Evolutionary conservation across 2,329 filamentous ascomycete genomes (phyloP).

Genomic region (Fusarium coffeatum): DNA sequence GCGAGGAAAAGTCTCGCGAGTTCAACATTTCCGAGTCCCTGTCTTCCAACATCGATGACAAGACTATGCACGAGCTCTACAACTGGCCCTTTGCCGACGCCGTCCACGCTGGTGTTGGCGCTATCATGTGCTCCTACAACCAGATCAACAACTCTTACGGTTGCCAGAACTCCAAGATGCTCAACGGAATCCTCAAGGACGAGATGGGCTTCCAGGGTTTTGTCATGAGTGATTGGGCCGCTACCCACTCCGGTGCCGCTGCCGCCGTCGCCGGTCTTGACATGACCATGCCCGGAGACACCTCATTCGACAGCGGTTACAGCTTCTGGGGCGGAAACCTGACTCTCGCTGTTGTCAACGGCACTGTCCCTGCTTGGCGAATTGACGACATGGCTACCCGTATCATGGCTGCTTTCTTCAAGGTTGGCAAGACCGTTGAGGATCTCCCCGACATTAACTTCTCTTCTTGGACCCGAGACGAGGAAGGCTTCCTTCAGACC

Average conservation of each 20-base stretch:
- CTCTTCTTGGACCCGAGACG: constrained; percentile 85
- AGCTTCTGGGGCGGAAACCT: constrained; percentile 89
- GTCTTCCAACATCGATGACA: constrained; percentile 75
- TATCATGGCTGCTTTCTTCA: constrained; percentile 78
- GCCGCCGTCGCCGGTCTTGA: constrained; percentile 80
- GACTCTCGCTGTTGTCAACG: constrained; percentile 88
- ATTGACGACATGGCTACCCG: constrained; percentile 93
- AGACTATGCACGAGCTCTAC: constrained; percentile 80
- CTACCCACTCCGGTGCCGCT: constrained; percentile 76
- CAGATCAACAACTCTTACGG: constrained; percentile 83
- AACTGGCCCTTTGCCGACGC: constrained; percentile 83
- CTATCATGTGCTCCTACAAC: constrained; percentile 77
- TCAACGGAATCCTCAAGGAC: constrained; percentile 81
- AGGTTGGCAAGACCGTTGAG: constrained; percentile 67
- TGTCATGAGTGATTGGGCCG: constrained; percentile 83
- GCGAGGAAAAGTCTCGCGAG: constrained; percentile 64
- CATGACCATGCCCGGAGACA: constrained; percentile 92
- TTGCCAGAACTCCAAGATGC: constrained; percentile 81
- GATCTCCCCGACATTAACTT: constrained; percentile 76
- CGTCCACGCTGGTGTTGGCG: constrained; percentile 72
- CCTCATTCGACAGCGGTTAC: constrained; percentile 75
- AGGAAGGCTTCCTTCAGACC: constrained; percentile 75
- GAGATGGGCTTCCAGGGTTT: constrained; percentile 87
- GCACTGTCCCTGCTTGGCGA: constrained; percentile 86
- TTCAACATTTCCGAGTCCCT: constrained; percentile 70